Evolutionary conservation across 495 filamentous ascomycete genomes (phyloP).

Genomic region (Jackrogersella minutella): DNA sequence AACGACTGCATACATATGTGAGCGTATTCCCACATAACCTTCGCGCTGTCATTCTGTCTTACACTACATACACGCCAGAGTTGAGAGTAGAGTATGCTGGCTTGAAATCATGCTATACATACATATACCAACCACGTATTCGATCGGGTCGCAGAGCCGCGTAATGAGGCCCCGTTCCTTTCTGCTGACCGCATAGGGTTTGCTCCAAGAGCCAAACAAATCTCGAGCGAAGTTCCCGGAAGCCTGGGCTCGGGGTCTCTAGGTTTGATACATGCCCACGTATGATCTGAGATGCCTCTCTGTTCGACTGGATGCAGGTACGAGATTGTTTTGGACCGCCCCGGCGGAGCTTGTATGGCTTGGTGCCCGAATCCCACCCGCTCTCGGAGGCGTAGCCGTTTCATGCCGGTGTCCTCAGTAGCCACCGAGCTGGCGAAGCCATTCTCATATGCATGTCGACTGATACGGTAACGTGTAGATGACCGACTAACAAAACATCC

Average conservation of each 20-base stretch:
- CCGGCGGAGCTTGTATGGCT: slow-evolving; percentile 11
- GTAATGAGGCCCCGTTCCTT: slow-evolving; percentile 5
- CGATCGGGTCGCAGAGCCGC: slow-evolving; percentile 8
- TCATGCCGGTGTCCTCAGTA: slow-evolving; percentile 17
- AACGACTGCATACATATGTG: not conserved
- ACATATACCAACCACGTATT: not conserved
- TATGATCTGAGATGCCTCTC: slow-evolving; percentile 1
- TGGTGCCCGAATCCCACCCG: slow-evolving; percentile 16
- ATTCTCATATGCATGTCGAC: too few relatives aligned
- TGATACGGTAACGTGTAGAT: too few relatives aligned
- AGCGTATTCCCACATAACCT: not conserved
- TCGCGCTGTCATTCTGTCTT: not conserved
- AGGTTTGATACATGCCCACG: not conserved
- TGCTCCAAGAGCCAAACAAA: slow-evolving; percentile 17
- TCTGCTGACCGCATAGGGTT: slow-evolving; percentile 4
- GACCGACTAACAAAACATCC: too few relatives aligned
- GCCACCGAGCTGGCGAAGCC: not conserved
- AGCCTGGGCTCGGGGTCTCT: slow-evolving; percentile 12
- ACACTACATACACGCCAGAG: slow-evolving; percentile 3
- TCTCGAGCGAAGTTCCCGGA: slow-evolving; percentile 1
- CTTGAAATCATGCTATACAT: not conserved
- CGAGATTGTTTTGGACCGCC: not conserved
- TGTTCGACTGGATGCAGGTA: slow-evolving; percentile 33
- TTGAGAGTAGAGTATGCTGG: not conserved
- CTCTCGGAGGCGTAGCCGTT: slow-evolving; percentile 10